Percentiles rank a stretch among this genome's conserved stretches.
Evolutionary conservation across 345 rosid genomes (phyloP).

Genomic region (Gossypium rotundifolium): DNA sequence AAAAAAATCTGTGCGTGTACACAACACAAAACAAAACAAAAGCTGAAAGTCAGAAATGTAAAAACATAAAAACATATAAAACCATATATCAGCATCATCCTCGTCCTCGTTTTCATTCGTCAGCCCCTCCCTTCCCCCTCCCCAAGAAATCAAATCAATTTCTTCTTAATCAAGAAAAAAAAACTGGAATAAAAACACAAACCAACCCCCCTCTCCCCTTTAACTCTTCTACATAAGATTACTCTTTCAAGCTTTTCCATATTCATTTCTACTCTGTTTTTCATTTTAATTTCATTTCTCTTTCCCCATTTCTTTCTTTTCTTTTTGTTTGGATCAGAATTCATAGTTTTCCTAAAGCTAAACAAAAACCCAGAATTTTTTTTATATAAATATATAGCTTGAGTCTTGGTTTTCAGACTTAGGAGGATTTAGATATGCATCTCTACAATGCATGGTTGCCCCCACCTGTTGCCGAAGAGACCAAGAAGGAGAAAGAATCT

Average conservation of each 20-base stretch:
- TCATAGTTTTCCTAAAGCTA: neutral
- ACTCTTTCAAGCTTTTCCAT: neutral
- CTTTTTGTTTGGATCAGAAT: neutral
- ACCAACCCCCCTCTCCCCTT: neutral
- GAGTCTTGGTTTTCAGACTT: neutral
- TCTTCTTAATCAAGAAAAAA: neutral
- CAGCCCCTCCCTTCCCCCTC: neutral
- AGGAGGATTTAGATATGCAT: conserved; percentile 46
- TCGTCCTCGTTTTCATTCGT: too few relatives aligned
- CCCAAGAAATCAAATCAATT: conserved; percentile 4
- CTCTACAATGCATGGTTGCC: conserved; percentile 95
- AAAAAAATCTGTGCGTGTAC: too few relatives aligned
- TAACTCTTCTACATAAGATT: neutral
- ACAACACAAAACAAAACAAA: neutral
- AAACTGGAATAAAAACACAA: neutral
- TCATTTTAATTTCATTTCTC: neutral
- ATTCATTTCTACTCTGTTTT: neutral
- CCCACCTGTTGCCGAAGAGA: conserved; percentile 82
- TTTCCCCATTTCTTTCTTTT: neutral
- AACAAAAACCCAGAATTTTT: too few relatives aligned
- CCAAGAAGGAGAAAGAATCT: conserved; percentile 71
- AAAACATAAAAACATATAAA: too few relatives aligned
- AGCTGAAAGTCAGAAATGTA: neutral
- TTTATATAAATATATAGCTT: too few relatives aligned
- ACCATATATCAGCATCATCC: too few relatives aligned